These are phyloP conservation scores for Ceratopteris richardii DNA, from an alignment of 75 land plant genomes.

Conservation along the genomic window DNA sequence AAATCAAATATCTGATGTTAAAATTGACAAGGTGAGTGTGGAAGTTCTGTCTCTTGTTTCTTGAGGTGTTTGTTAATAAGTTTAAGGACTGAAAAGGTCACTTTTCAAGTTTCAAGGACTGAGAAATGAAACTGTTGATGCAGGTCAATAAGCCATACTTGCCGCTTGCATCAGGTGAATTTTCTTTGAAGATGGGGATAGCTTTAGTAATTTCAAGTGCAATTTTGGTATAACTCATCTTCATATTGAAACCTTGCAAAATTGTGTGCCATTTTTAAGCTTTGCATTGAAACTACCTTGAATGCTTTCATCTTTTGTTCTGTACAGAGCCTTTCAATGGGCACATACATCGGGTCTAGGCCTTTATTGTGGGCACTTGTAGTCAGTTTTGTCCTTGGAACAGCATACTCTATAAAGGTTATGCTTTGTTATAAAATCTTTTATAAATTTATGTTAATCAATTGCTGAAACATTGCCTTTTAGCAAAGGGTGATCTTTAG, in stretches of 20 bases:
- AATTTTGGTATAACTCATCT: conserved; percentile 42
- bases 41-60: neutral
- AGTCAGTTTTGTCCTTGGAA: conserved; percentile 80
- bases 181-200: conserved; percentile 55
- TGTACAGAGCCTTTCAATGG: conserved; percentile 77
- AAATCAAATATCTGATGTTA: conserved; percentile 83
- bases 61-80: too few species aligned
- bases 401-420: conserved; percentile 91
- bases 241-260: too few species aligned
- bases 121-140: neutral
- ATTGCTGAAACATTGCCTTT: too few species aligned
- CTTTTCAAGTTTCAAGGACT: too few species aligned
- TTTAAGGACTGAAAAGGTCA: too few species aligned
- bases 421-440: conserved; percentile 17
- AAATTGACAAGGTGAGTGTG: conserved; percentile 96
- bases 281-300: too few species aligned
- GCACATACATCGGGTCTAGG: conserved; percentile 56
- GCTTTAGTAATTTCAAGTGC: conserved; percentile 51
- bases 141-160: conserved; percentile 96
- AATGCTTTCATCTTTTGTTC: neutral
- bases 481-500: too few species aligned
- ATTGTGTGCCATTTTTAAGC: too few species aligned
- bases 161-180: conserved; percentile 97
- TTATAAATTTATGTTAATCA: too few species aligned
- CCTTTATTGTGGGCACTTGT: conserved; percentile 91